These are phyloP conservation scores for Microthyrium microscopicum DNA, from an alignment of 2,329 filamentous ascomycete genomes.

Conservation along the genomic window DNA sequence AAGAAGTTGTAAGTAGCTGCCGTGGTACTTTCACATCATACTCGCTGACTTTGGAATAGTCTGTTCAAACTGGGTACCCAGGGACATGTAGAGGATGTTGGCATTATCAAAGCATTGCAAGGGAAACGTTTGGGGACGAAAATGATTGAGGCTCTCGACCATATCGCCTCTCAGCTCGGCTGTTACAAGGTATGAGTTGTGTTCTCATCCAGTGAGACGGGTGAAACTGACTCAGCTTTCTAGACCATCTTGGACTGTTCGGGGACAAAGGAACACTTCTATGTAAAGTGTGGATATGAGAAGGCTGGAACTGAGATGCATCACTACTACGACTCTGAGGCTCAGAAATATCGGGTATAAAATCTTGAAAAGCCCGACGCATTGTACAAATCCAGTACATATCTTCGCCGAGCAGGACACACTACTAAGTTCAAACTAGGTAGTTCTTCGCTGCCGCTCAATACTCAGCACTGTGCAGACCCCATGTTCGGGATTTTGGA, in stretches of 20 bases:
- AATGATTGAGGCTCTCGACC: slow-evolving; percentile 12
- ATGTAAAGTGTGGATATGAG: slow-evolving; percentile 8
- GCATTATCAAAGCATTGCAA: slow-evolving; percentile 10
- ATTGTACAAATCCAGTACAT: too few species aligned
- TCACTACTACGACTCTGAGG: slow-evolving; percentile 7
- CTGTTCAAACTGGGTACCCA: slow-evolving; percentile 8
- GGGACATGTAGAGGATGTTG: slow-evolving; percentile 13
- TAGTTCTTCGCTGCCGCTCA: too few species aligned
- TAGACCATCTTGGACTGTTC: slow-evolving; percentile 9
- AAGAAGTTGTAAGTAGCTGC: slow-evolving; percentile 9
- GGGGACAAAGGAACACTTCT: slow-evolving; percentile 7
- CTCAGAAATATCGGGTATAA: slow-evolving; percentile 6
- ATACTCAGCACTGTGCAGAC: too few species aligned
- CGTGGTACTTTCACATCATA: neutral
- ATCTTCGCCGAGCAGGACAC: too few species aligned
- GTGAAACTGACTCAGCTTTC: slow-evolving; percentile 8
- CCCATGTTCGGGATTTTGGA: too few species aligned
- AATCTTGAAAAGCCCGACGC: too few species aligned
- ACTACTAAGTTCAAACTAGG: too few species aligned
- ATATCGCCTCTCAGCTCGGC: slow-evolving; percentile 10
- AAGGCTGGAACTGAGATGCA: slow-evolving; percentile 9
- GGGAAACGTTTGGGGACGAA: slow-evolving; percentile 13
- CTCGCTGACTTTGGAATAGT: slow-evolving; percentile 3
- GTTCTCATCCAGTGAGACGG: slow-evolving; percentile 5
- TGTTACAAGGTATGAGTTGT: slow-evolving; percentile 12